Evolutionary conservation across 306 rosid genomes (phyloP).

Genomic region (Castanospermum australe): DNA sequence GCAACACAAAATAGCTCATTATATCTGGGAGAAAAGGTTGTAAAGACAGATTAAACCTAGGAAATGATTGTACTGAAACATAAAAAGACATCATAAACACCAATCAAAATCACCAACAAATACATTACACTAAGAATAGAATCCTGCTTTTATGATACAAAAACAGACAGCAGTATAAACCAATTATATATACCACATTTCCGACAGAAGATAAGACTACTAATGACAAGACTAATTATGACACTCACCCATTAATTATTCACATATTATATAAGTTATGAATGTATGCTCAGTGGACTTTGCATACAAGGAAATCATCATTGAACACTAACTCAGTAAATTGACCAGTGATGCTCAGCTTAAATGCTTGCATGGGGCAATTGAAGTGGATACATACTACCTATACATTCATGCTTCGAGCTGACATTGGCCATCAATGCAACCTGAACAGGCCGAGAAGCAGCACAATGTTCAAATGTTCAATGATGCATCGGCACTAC

Average conservation of each 20-base stretch:
- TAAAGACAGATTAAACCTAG: conserved; percentile 3
- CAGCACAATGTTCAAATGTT: not conserved
- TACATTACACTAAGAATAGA: not conserved
- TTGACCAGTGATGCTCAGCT: not conserved
- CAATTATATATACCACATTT: not conserved
- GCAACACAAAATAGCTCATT: not conserved
- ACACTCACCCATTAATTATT: not conserved
- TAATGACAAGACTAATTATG: not conserved
- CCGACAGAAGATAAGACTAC: not conserved
- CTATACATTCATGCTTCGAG: not conserved
- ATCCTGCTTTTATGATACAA: not conserved
- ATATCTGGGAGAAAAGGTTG: not conserved
- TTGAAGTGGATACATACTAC: not conserved
- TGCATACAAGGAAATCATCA: not conserved
- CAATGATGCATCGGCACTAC: not conserved
- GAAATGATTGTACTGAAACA: not conserved
- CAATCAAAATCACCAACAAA: not conserved
- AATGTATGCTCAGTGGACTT: not conserved
- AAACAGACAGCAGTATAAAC: not conserved
- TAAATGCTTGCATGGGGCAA: not conserved
- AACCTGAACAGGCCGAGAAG: not conserved
- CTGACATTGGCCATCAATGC: not conserved
- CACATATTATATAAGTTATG: not conserved
- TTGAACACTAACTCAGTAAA: not conserved
- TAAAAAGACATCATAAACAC: not conserved